Percentiles rank a stretch among this genome's conserved stretches.
Evolutionary conservation across 345 rosid genomes (phyloP).

Genomic region (Euphorbia pulcherrima): DNA sequence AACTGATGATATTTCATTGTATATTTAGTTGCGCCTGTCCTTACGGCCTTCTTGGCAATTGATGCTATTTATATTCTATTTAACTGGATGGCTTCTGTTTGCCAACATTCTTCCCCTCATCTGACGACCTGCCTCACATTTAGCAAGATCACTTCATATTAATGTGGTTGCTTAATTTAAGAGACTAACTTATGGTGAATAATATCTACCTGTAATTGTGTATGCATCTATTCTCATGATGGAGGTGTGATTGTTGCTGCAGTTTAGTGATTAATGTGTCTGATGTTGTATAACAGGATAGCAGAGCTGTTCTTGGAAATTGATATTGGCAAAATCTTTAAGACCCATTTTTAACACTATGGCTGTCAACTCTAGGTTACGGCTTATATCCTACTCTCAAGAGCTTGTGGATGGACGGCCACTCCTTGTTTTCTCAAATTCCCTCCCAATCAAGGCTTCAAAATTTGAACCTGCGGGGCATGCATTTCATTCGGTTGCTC

Average conservation of each 20-base stretch:
- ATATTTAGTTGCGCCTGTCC: neutral
- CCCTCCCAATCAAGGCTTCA: slow-evolving; percentile 72
- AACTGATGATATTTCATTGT: neutral
- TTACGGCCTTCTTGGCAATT: neutral
- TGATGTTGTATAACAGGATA: neutral
- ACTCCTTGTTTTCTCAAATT: slow-evolving; percentile 62
- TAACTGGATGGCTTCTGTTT: neutral
- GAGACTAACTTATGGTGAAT: neutral
- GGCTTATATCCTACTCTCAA: slow-evolving; percentile 62
- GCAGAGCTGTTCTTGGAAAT: slow-evolving; percentile 8
- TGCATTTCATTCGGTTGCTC: slow-evolving; percentile 80
- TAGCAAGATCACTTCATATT: no score
- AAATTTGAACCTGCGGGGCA: slow-evolving; percentile 92
- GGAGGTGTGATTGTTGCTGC: slow-evolving; percentile 5
- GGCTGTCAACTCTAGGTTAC: slow-evolving; percentile 33
- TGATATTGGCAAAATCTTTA: neutral
- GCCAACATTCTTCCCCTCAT: neutral
- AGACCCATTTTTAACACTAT: slow-evolving; percentile 21
- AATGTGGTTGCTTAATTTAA: neutral
- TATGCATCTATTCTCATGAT: slow-evolving; percentile 2
- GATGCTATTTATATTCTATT: neutral
- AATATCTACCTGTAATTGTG: neutral
- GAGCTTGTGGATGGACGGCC: slow-evolving; percentile 82
- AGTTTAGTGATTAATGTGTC: slow-evolving; percentile 3
- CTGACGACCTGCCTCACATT: neutral